Evolutionary conservation across 192 early-diverging fungal genomes (phyloP), one percentile per base, ranked within the genome.

Genomic region (Polychytrium aggregatum): DNA sequence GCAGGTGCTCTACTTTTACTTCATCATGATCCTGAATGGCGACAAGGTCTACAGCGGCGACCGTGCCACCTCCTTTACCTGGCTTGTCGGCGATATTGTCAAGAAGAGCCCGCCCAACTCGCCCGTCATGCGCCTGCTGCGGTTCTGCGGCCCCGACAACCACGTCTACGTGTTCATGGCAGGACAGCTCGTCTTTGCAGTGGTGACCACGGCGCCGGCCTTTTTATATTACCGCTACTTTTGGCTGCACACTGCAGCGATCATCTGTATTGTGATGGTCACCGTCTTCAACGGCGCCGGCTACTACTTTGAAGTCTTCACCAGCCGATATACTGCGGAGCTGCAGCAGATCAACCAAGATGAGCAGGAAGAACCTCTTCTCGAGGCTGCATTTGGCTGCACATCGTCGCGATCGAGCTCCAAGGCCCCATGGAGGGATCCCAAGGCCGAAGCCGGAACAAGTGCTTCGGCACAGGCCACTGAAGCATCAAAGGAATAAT

Each of bases 61-160:
- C n/a, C n/a, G n/a, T 27, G 59, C 74, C 18, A 81, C 82, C 0
- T 74, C 70, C 5, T 82, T 76, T 46, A 76, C 76, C 0, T 83
- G 73, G 72, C 31, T 83, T 24, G 65, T 83, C 44, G 62, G 63
- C 44, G 73, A 74, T 53, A 57, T 51, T 13, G 21, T 65, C 11
- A 55, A 55, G 38, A 37, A 46, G 7, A 8, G 18, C 10, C 22
- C n/a, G n/a, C 47, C n/a, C 33, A 36, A 36, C 22, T 66, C 50
- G 17, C 28, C 60, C 28, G 54, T 52, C 35, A 46, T 14, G 18
- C 24, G 28, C 24, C 34, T 25, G 37, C 37, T 34, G 28, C 28
- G 22, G 13, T 22, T 29, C 1, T 28, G 42, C 14, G 63, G 68
- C 30, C 52, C 55, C 14, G 56, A 68, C 30, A 72, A 76, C 56